Evolutionary conservation across 805 yeast genomes (phyloP).

Genomic region (Metschnikowia picachoensis): DNA sequence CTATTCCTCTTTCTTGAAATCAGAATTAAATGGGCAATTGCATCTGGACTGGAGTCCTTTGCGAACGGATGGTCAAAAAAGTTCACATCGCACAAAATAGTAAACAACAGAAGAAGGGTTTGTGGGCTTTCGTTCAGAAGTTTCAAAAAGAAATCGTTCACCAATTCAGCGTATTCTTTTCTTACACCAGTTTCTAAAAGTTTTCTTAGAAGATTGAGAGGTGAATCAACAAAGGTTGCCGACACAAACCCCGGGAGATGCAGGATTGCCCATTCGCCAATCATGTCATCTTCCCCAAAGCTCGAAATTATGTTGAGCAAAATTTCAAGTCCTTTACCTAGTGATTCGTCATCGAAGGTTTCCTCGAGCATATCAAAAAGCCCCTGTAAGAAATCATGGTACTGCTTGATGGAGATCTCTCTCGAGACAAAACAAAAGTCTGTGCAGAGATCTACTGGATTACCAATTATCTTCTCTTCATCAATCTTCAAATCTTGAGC

Average conservation of each 20-base stretch:
- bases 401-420: not conserved
- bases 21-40: slow-evolving; percentile 28
- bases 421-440: slow-evolving; percentile 1
- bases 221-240: slow-evolving; percentile 23
- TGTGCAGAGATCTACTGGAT: slow-evolving; percentile 3
- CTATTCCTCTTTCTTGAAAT: slow-evolving; percentile 25
- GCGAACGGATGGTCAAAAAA: not conserved
- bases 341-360: slow-evolving; percentile 4
- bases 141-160: slow-evolving; percentile 34
- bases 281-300: not conserved
- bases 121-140: slow-evolving; percentile 19
- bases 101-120: slow-evolving; percentile 3
- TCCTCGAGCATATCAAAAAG: slow-evolving; percentile 9
- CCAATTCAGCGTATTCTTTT: slow-evolving; percentile 4
- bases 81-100: slow-evolving; percentile 1
- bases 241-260: slow-evolving; percentile 25
- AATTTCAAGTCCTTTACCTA: not conserved
- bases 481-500: not conserved
- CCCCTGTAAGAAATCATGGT: slow-evolving; percentile 2
- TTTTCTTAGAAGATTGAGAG: slow-evolving; percentile 15
- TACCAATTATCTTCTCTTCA: not conserved
- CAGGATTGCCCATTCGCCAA: slow-evolving; percentile 10
- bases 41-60: slow-evolving; percentile 17
- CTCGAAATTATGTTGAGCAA: slow-evolving; percentile 2
- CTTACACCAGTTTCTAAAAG: slow-evolving; percentile 6